Conservation (phyloP, 495 filamentous ascomycete genomes). For the Aspergillus baeticus region DNA sequence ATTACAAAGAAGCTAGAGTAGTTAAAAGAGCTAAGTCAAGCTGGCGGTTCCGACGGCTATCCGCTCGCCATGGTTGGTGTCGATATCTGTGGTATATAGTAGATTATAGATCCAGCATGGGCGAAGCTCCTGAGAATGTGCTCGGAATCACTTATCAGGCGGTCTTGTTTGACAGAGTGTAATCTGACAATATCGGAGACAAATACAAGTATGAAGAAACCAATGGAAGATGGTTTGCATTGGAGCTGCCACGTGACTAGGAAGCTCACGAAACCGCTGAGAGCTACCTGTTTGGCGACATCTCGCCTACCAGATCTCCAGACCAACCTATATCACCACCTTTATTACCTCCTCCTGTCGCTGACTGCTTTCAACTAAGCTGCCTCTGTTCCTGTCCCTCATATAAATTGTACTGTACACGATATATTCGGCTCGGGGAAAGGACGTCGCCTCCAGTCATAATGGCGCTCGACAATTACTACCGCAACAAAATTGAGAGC, state of each 20-base stretch:
- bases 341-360: background rate
- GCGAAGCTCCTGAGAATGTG: no score
- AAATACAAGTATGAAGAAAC: no score
- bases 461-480: slow-evolving; percentile 99
- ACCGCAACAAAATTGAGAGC: slow-evolving; percentile 98
- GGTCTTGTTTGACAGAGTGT: no score
- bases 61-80: no score
- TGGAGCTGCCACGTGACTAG: no score
- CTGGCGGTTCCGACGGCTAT: no score
- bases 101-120: no score
- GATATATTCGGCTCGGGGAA: background rate
- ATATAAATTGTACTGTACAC: background rate
- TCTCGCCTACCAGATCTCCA: background rate
- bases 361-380: background rate
- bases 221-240: no score
- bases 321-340: background rate
- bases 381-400: background rate
- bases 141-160: no score
- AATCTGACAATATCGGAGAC: no score
- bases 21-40: no score
- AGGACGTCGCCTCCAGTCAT: slow-evolving; percentile 32
- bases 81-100: no score
- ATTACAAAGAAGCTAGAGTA: background rate
- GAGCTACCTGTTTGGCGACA: slow-evolving; percentile 4
- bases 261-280: background rate